Evolutionary conservation across 2,329 filamentous ascomycete genomes (phyloP).

Genomic region (Tympanopsis confertula): DNA sequence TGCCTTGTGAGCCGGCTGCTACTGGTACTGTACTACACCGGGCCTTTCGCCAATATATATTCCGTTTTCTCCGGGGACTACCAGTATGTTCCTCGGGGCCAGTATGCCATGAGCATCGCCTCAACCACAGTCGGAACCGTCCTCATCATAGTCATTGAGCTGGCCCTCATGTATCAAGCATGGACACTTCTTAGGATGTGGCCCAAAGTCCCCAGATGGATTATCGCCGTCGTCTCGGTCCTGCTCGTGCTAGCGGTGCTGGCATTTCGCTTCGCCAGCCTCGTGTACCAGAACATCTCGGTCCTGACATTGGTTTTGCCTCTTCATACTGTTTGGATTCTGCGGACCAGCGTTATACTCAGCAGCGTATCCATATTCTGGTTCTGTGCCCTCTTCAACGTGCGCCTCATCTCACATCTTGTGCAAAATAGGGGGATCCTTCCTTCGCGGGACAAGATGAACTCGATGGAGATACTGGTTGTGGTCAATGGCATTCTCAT

Average conservation of each 20-base stretch:
- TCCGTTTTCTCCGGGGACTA: slow-evolving; percentile 42
- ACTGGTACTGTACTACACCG: slow-evolving; percentile 45
- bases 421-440: slow-evolving; percentile 32
- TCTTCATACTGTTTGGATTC: slow-evolving; percentile 19
- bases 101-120: slow-evolving; percentile 22
- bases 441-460: slow-evolving; percentile 26
- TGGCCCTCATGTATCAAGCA: slow-evolving; percentile 36
- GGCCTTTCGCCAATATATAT: slow-evolving; percentile 51
- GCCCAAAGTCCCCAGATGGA: slow-evolving; percentile 21
- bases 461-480: slow-evolving; percentile 39
- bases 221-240: background rate
- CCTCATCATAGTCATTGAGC: slow-evolving; percentile 30
- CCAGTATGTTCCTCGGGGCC: slow-evolving; percentile 26
- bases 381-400: slow-evolving; percentile 44
- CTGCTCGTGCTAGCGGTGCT: slow-evolving; percentile 3
- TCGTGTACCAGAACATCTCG: slow-evolving; percentile 9
- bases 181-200: slow-evolving; percentile 39
- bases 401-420: slow-evolving; percentile 36
- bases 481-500: slow-evolving; percentile 44
- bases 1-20: slow-evolving; percentile 49
- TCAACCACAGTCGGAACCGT: slow-evolving; percentile 29
- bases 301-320: slow-evolving; percentile 9
- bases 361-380: slow-evolving; percentile 32
- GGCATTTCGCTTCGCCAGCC: slow-evolving; percentile 7
- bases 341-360: slow-evolving; percentile 22